Evolutionary conservation across 2,329 filamentous ascomycete genomes (phyloP), one percentile per base, ranked within the genome.

Genomic region (Penicillium polonicum): DNA sequence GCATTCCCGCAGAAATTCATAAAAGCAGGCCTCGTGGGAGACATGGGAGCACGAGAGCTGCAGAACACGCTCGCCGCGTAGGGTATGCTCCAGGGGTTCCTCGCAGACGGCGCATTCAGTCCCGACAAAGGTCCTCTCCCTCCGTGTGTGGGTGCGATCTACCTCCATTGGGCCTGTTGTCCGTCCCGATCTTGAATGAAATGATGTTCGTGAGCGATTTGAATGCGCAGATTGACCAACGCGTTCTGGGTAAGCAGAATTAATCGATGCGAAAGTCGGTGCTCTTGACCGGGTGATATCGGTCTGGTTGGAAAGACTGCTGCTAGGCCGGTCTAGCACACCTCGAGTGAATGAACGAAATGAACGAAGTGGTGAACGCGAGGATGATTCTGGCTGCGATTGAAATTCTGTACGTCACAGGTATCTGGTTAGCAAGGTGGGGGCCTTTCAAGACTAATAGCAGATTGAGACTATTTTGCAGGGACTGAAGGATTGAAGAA

Each of bases 21-120:
- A 97, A 73, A 99, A 97, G 77, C 94, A 99, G 36, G 93, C 94
- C 75, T 97, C 94, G 73, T 99, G 94, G 12, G 93, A 92, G 59
- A 99, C 93, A 76, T 99, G 94, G n/a, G 88, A 85, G 76, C 94
- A 99, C 6, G 92, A 95, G 70, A 99, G 94, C 73, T 97, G 94
- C 53, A 99, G 81, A 60, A 99, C 92, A 65, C 92, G 87, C 79
- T 99, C 94, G 59, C 94, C 94, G 50, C 90, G 89, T 46, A 99
- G 82, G 4, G 92, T 99, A 75, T 97, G 93, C 76, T 97, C 94
- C 61, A 99, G 79, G 3, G 92, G 92, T 78, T 99, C 94, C 74
- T 99, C 94, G 73, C 94, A 99, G 17, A 97, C 92, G 50, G 92
- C 90, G 77, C 94, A 99, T 78, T 95, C 90, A 73, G 87, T 92